A percentile compares a stretch with the other conserved stretches of the same genome.
phyloP scores from a whole-genome alignment of 768 basidiomycete species.

The Phanerochaete carnosa region DNA sequence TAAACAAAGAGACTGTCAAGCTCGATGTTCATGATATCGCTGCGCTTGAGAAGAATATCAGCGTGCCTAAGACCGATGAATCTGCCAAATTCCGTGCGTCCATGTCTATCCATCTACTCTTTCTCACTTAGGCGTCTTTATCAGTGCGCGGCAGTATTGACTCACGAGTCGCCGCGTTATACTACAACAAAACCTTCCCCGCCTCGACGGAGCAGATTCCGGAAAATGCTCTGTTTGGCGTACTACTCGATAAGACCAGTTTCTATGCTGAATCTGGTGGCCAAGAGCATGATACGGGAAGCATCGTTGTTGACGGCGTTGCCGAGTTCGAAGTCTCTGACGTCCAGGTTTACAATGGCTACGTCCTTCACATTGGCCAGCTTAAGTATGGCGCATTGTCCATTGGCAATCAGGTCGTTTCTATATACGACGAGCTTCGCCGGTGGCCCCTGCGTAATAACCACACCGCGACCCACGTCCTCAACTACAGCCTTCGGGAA shows the following conservation, averaged over 20 bases:
- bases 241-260: constrained; percentile 88
- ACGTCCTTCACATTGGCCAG: constrained; percentile 88
- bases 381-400: constrained; percentile 85
- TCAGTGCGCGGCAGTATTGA: constrained; percentile 75
- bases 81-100: constrained; percentile 83
- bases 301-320: constrained; percentile 86
- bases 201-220: constrained; percentile 65
- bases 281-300: constrained; percentile 95
- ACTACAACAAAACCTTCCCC: constrained; percentile 75
- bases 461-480: constrained; percentile 97
- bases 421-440: constrained; percentile 92
- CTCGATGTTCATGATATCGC: constrained; percentile 96
- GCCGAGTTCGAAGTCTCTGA: constrained; percentile 93
- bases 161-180: constrained; percentile 79
- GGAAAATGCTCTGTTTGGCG: constrained; percentile 67
- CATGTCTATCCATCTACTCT: neutral
- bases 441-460: constrained; percentile 97
- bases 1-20: constrained; percentile 66
- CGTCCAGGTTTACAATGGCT: constrained; percentile 93
- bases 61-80: constrained; percentile 91
- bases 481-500: constrained; percentile 91
- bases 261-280: constrained; percentile 98
- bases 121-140: neutral
- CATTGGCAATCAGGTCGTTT: constrained; percentile 78
- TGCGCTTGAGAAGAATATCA: constrained; percentile 70